Evolutionary conservation across 306 rosid genomes (phyloP).

Genomic region (Lagenaria siceraria): DNA sequence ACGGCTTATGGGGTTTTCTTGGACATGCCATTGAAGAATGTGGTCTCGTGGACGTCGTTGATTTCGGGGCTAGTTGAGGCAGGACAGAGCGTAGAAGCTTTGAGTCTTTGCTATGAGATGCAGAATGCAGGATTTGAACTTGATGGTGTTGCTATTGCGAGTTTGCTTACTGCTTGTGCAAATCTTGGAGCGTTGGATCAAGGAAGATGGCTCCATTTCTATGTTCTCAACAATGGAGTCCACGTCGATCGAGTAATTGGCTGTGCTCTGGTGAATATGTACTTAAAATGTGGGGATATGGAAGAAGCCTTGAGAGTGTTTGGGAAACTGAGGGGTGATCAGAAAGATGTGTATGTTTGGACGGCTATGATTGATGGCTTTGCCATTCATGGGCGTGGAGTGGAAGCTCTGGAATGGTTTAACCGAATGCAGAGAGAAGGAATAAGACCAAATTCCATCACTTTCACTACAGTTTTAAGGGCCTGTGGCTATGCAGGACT

Average conservation of each 20-base stretch:
- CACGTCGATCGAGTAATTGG: constrained; percentile 30
- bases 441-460: constrained; percentile 30
- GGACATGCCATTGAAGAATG: constrained; percentile 38
- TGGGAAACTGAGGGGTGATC: constrained; percentile 13
- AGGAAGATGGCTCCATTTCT: constrained; percentile 37
- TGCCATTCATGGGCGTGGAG: constrained; percentile 40
- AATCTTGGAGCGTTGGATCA: constrained; percentile 39
- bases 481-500: constrained; percentile 54
- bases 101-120: constrained; percentile 31
- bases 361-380: constrained; percentile 44
- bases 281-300: constrained; percentile 49
- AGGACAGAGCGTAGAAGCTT: constrained; percentile 26
- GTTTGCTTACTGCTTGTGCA: constrained; percentile 49
- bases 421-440: constrained; percentile 29
- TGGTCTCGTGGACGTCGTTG: constrained; percentile 47
- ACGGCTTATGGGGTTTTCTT: constrained; percentile 26
- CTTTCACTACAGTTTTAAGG: constrained; percentile 37
- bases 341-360: constrained; percentile 35
- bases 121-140: constrained; percentile 30
- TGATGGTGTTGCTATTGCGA: constrained; percentile 22
- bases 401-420: constrained; percentile 45
- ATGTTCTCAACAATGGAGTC: constrained; percentile 26
- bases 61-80: constrained; percentile 32
- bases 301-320: constrained; percentile 27
- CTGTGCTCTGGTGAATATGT: constrained; percentile 39